Evolutionary conservation across 352 stramenopile genomes (phyloP).

Genomic region (Pythium aquatile): DNA sequence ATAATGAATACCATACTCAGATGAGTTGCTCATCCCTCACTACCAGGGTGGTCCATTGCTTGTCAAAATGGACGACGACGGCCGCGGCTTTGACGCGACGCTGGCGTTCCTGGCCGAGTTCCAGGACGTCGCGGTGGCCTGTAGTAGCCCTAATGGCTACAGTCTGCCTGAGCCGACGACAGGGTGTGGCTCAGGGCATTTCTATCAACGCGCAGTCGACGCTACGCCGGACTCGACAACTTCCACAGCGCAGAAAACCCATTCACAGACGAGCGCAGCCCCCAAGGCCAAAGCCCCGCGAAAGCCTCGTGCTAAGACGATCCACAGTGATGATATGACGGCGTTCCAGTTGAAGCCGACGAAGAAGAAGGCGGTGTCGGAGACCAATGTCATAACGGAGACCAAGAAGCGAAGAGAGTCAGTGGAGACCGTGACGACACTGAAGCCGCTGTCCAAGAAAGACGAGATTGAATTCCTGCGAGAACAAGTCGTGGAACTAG

Average conservation of each 20-base stretch:
- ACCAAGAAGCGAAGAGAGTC: slow-evolving; percentile 15
- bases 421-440: slow-evolving; percentile 21
- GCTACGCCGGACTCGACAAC: not conserved
- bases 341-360: slow-evolving; percentile 2
- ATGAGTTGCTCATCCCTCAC: not conserved
- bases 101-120: slow-evolving; percentile 41
- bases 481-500: slow-evolving; percentile 25
- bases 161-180: not conserved
- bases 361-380: not conserved
- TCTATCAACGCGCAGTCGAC: not conserved
- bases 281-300: not conserved
- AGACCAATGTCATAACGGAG: not conserved
- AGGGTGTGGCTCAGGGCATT: not conserved
- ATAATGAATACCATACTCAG: not conserved
- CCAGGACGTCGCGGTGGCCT: slow-evolving; percentile 26
- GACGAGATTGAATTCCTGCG: slow-evolving; percentile 70
- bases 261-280: not conserved
- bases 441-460: slow-evolving; percentile 34
- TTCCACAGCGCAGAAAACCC: not conserved
- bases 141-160: slow-evolving; percentile 16
- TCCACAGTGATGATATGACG: not conserved
- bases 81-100: slow-evolving; percentile 35
- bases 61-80: slow-evolving; percentile 17
- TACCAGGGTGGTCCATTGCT: no score
- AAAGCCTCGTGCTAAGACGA: not conserved